Percentiles rank a stretch among this genome's conserved stretches.
phyloP scores from a whole-genome alignment of 805 yeast species.

The Tetrapisispora nanseiensis region DNA sequence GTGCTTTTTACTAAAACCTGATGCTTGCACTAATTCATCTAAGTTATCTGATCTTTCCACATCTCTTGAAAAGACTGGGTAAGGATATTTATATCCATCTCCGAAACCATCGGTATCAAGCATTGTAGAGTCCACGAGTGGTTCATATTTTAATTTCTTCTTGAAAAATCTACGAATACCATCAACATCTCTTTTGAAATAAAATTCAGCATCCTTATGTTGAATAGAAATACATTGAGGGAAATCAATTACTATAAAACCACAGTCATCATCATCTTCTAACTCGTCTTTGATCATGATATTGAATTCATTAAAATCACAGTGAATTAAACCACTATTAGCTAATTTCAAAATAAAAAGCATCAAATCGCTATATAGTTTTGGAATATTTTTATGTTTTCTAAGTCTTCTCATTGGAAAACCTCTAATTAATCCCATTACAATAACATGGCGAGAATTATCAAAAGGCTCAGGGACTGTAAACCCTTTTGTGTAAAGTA shows the following conservation, averaged over 20 bases:
- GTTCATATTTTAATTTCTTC: constrained; percentile 65
- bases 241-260: constrained; percentile 89
- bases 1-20: constrained; percentile 62
- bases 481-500: constrained; percentile 65
- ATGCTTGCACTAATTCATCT: constrained; percentile 84
- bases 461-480: constrained; percentile 84
- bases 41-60: constrained; percentile 56
- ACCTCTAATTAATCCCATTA: constrained; percentile 90
- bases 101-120: constrained; percentile 73
- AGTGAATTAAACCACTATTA: constrained; percentile 84
- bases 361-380: constrained; percentile 80
- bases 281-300: constrained; percentile 65
- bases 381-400: constrained; percentile 57
- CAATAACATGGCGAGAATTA: constrained; percentile 79
- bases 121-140: constrained; percentile 59
- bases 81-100: constrained; percentile 64
- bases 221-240: constrained; percentile 95
- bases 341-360: constrained; percentile 73
- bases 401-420: constrained; percentile 77
- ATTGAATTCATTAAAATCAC: constrained; percentile 96
- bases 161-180: constrained; percentile 79
- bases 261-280: constrained; percentile 41
- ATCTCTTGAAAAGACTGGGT: constrained; percentile 74
- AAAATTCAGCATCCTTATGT: constrained; percentile 79
- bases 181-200: constrained; percentile 87